Base-by-base conservation (phyloP, 2,329 filamentous ascomycete genomes). In the Trichoderma arundinaceum region DNA sequence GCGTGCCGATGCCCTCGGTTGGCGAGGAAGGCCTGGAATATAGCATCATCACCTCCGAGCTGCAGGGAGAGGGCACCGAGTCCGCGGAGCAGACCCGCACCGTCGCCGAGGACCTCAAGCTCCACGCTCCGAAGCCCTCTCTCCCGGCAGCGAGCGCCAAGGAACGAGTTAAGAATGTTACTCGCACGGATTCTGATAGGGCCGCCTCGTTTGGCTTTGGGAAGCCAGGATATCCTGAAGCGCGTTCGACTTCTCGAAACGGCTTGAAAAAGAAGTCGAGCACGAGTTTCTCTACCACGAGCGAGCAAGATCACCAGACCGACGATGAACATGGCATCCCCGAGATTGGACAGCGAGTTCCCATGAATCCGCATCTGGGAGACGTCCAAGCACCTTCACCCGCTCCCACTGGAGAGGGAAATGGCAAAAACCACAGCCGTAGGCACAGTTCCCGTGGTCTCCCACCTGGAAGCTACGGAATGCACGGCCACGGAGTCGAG, bases 341-440 rank as follows among this genome's bases (percentile, higher is more conserved):
- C 2, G 92, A 96, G 75, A 95, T 97, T 71, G 94, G 94, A 54
- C 88, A 92, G 73, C 90, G 94, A 74, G 94, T 99, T 44, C 95
- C 95, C 57, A 95, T 99, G 92, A 90, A 95, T 75, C 91, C 90
- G 61, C 88, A 95, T 75, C 92, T 95, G 49, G 95, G 95, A 68
- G 94, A 98, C 75, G 95, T 98, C 9, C 95, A 99, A 80, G 95
- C 95, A 13, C 95, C 95, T 2, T 95, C 94, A 2, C 93, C 94
- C 1, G 86, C 88, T 2, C 90, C 89, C 8, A 77, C 77, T 51
- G 71, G 78, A 4, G 75, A 78, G 3, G 77, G 77, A 56, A 70
- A 71, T 63, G 82, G 82, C 68, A 84, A 82, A 69, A 78, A 88
- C 68, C 91, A 94, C 74, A 81, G 84, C 61, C 88, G 92, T 68